Base-by-base conservation (phyloP, 2,329 filamentous ascomycete genomes). In the Fusarium sp. region DNA sequence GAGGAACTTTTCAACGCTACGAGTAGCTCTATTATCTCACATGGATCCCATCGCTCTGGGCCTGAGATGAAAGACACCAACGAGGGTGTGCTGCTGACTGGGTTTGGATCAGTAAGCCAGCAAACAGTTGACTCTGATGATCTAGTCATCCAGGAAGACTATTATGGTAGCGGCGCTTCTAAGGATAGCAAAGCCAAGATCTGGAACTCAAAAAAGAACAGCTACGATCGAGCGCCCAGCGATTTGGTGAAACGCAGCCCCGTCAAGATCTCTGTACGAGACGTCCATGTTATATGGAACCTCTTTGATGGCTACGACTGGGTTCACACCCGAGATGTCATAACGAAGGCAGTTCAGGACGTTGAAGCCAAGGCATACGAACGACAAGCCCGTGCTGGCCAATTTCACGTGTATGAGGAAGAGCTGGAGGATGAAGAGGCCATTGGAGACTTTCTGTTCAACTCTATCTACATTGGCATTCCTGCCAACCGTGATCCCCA, bases 291-390 rank as follows among this genome's bases (percentile, higher is more conserved):
- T 55, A 98, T 98, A 65, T 99, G 96, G 96, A 97, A 99, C 77
- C 84, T 99, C 2, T 98, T 96, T 80, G 96, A 99, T 83, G 96
- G 96, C 3, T 99, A 97, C 78, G 97, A 99, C 81, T 99, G 97
- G 97, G 89, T 91, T 73, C 88, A 89, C 45, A 99, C 97, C 1
- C 89, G 95, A 45, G 92, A 96, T 69, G 89, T 92, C 7, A 97
- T 99, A 61, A 90, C 91, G 26, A 93, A 95, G 77, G 94, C 94
- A 10, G 94, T 99, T 4, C 90, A 96, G 64, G 91, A 97, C 57
- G 92, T 99, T 3, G 94, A 99, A 80, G 86, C 87, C 45, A 93
- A 91, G 79, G 94, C 94, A 3, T 90, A 92, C 49, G 93, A 98
- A 78, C 90, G 92, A 60, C 89, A 90, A 64, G 84, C 88, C 27